phyloP scores from a whole-genome alignment of 164 flowering plant genomes.

The Protea cynaroides region DNA sequence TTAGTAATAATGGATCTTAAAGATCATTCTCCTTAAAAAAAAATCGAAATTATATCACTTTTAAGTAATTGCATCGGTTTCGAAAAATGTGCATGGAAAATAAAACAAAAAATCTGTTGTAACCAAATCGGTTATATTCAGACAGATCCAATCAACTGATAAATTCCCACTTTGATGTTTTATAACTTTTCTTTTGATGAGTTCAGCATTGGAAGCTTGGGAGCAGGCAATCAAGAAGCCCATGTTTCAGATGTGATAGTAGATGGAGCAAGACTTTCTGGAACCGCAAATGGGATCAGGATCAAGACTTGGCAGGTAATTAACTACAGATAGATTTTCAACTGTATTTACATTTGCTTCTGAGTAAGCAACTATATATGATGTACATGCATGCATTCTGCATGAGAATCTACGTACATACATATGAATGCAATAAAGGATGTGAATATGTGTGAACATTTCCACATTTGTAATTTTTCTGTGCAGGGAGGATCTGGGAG shows the following conservation, averaged over 20 bases:
- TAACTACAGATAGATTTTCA: not conserved
- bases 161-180: not conserved
- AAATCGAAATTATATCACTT: too few relatives aligned
- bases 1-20: too few relatives aligned
- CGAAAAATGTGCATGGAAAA: too few relatives aligned
- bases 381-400: not conserved
- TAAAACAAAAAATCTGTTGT: too few relatives aligned
- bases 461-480: not conserved
- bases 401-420: not conserved
- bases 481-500: constrained; percentile 48
- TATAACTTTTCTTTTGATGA: not conserved
- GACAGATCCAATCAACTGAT: too few relatives aligned
- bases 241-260: constrained; percentile 39
- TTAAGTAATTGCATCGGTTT: too few relatives aligned
- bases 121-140: too few relatives aligned
- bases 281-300: constrained; percentile 60
- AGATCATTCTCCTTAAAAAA: too few relatives aligned
- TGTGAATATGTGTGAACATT: not conserved
- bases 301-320: constrained; percentile 53
- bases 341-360: too few relatives aligned
- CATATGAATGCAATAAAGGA: too few relatives aligned
- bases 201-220: constrained; percentile 63
- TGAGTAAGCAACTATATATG: not conserved
- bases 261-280: constrained; percentile 33
- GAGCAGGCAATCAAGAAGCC: constrained; percentile 34